Base-by-base conservation (phyloP, 108 stramenopile genomes). In the Cyclotella atomus region DNA sequence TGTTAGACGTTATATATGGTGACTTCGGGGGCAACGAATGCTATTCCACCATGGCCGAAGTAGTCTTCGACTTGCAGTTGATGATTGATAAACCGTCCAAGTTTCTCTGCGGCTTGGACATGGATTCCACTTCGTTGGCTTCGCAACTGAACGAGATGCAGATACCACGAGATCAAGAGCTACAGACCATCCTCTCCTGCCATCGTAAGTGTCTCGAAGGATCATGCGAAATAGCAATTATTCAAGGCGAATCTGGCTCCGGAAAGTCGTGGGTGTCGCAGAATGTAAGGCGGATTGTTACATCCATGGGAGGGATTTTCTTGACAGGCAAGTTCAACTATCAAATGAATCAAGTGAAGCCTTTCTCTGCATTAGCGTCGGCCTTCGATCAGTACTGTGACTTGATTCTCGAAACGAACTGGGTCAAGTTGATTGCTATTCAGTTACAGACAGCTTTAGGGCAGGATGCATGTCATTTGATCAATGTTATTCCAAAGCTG, bases 351-450 rank as follows among this genome's bases (percentile, higher is more conserved):
- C 47, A 55, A 19, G 25, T 44, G 5, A 25, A 62, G 21, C 70
- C 70, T 9, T 46, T 63, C 36, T 45, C 61, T 1, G 43, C 61
- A 25, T 19, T 71, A 15, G 61, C 41, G 15, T 60, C 47, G n/a
- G 47, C 56, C 14, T 71, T 62, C 19, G n/a, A 61, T 24, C 17
- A 62, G 27, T 71, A 71, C 19, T 71, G 70, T 44, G 67, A 55
- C 29, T 38, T 19, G 0, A 27, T 68, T 7, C 21, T 55, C 30
- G 35, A 57, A 19, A n/a, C 17, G 10, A 19, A n/a, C n/a, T 29
- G 15, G 21, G 41, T 45, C 12, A 34, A 55, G 16, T 38, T 63
- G 70, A 27, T 63, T 6, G 25, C 25, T 6, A 2, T 8, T n/a
- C 32, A 47, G 1, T 62, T 71, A 36, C 24, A 71, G 21, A 43